A percentile compares a stretch with the other conserved stretches of the same genome.
phyloP scores from a whole-genome alignment of 768 basidiomycete species.

The Kwoniella dendrophila region DNA sequence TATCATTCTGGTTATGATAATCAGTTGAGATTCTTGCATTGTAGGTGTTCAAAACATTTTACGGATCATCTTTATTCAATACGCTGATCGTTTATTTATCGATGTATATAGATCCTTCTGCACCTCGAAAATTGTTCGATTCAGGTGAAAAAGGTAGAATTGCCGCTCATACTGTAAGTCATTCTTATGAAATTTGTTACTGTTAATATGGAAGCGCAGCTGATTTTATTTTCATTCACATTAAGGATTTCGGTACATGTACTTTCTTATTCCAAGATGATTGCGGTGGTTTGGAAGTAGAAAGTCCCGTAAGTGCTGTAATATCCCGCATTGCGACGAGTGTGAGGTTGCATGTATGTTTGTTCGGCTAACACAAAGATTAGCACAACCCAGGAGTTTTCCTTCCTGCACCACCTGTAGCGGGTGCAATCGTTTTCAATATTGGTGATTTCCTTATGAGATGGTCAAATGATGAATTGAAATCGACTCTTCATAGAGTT shows the following conservation, averaged over 20 bases:
- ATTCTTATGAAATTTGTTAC: background rate
- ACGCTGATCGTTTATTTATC: no score
- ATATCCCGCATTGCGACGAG: background rate
- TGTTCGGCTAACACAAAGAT: background rate
- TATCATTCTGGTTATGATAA: constrained; percentile 36
- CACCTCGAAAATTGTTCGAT: constrained; percentile 23
- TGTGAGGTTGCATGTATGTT: background rate
- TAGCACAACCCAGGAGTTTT: constrained; percentile 55
- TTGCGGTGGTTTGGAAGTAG: constrained; percentile 67
- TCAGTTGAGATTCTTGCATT: constrained; percentile 35
- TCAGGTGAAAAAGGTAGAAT: constrained; percentile 31
- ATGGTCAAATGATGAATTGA: constrained; percentile 51
- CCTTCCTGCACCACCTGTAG: constrained; percentile 52
- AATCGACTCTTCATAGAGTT: constrained; percentile 53
- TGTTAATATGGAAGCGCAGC: background rate
- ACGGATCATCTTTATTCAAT: no score
- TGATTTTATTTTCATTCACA: background rate
- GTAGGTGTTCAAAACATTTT: constrained; percentile 12
- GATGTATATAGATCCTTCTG: constrained; percentile 28
- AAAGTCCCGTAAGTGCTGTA: constrained; percentile 59
- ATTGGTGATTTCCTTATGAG: constrained; percentile 44
- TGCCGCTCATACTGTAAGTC: constrained; percentile 26
- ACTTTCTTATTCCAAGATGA: constrained; percentile 68
- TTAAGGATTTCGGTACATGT: constrained; percentile 64
- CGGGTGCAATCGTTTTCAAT: constrained; percentile 45